Base-by-base conservation (phyloP, 2,329 filamentous ascomycete genomes). In the Elsinoe batatas region DNA sequence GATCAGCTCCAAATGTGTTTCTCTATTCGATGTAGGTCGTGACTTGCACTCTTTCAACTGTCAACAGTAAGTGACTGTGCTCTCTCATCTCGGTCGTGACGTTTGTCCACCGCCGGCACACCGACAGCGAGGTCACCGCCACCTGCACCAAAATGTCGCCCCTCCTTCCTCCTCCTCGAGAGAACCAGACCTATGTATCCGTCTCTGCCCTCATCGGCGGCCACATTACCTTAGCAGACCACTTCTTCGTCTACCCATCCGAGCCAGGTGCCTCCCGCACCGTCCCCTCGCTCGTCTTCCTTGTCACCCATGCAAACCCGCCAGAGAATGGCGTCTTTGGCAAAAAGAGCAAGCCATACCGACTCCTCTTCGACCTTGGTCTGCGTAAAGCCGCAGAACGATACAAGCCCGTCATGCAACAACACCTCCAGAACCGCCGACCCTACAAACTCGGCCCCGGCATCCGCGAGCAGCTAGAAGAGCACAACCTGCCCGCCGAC, bases 301-400 rank as follows among this genome's bases (percentile, higher is more conserved):
- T 81, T 1, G 71, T 80, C 33, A 71, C 69, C 22, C 78, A 80
- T 58, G 69, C 53, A 55, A 55, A 50, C 15, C 58, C 56, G 26
- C 37, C 56, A 32, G 26, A 20, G 17, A 15, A 18, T 44, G 55
- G 37, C 26, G 47, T 37, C 12, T 51, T 53, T 5, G 53, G 59
- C 42, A 42, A 53, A 47, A 53, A 57, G n/a, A 61, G 57, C 44
- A 68, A 61, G 57, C 67, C 53, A 15, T 63, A 58, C 65, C 68
- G 56, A 63, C 66, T 79, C 6, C 65, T 81, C 58, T 81, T 80
- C 64, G 78, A 81, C 60, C 71, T 81, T 7, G 77, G 78, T 7
- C 66, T 79, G 17, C 74, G 77, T 53, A 70, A 73, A 43, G 68
- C 76, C 30, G 59, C 73, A 11, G 58, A 64, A 4, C 67, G 67